Percentiles rank a stretch among this genome's conserved stretches.
Conservation (phyloP, 23 red algal genomes). For the Gracilaria vermiculophylla region DNA sequence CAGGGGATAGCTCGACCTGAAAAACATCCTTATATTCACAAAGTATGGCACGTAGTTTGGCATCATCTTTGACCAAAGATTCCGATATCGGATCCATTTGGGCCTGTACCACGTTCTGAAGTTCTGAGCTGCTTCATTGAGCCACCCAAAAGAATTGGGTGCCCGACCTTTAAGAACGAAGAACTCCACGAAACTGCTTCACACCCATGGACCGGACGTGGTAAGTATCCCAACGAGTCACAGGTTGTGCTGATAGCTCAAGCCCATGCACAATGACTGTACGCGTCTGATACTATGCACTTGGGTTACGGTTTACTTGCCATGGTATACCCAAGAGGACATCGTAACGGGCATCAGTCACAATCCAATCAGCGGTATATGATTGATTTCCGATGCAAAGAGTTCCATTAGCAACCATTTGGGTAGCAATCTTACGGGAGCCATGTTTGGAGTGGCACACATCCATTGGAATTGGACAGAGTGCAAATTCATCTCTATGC, state of each 20-base stretch:
- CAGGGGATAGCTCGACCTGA: background rate
- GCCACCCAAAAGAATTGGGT: background rate
- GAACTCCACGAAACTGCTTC: constrained; percentile 1
- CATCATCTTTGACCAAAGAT: background rate
- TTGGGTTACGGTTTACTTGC: background rate
- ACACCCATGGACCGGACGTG: background rate
- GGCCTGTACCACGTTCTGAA: background rate
- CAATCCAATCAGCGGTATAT: background rate
- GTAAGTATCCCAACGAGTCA: background rate
- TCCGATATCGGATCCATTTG: background rate
- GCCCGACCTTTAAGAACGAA: background rate
- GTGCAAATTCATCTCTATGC: background rate
- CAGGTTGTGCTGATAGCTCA: no score
- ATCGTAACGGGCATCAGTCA: constrained; percentile 12
- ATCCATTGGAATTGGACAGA: background rate
- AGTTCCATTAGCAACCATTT: constrained; percentile 12
- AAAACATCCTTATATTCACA: constrained; percentile 15
- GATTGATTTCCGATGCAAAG: background rate
- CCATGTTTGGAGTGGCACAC: background rate
- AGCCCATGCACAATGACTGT: background rate
- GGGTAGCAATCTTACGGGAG: background rate
- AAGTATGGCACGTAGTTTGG: background rate
- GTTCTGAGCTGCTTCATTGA: background rate
- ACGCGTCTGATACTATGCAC: background rate
- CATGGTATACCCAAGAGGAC: constrained; percentile 28